Evolutionary conservation across 257 asterid species (phyloP).

Genomic region (Nicotiana noctiflora): DNA sequence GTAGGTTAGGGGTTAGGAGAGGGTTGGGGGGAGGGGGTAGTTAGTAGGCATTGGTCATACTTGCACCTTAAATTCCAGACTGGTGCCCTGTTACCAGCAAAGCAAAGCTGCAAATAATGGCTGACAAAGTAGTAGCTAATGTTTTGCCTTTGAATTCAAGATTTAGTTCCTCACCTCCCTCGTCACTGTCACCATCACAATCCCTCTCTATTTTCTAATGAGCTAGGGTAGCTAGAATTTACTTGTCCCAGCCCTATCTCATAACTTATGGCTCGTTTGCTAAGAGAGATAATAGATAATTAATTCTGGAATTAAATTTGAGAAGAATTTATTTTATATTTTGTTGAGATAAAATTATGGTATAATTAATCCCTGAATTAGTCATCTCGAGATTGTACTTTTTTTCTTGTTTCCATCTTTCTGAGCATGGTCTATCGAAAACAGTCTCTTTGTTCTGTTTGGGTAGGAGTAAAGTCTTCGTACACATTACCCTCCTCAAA

Average conservation of each 20-base stretch:
- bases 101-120: slow-evolving; percentile 3
- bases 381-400: no score
- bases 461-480: no score
- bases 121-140: not conserved
- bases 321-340: no score
- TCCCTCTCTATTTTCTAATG: not conserved
- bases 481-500: no score
- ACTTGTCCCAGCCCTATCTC: not conserved
- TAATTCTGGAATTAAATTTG: no score
- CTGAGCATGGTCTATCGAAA: no score
- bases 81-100: not conserved
- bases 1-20: not conserved
- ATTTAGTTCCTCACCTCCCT: not conserved
- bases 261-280: not conserved
- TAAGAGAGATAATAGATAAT: no score
- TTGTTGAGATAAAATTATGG: no score
- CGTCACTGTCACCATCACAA: slow-evolving; percentile 9
- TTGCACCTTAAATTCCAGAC: slow-evolving; percentile 1
- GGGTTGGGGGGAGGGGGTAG: not conserved
- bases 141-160: not conserved
- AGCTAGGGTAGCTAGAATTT: not conserved
- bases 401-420: no score
- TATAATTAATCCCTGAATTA: no score
- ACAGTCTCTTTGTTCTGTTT: no score
- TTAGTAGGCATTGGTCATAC: not conserved